These are phyloP conservation scores for Bruguiera parviflora DNA, from an alignment of 345 rosid species.

Conservation along the genomic window DNA sequence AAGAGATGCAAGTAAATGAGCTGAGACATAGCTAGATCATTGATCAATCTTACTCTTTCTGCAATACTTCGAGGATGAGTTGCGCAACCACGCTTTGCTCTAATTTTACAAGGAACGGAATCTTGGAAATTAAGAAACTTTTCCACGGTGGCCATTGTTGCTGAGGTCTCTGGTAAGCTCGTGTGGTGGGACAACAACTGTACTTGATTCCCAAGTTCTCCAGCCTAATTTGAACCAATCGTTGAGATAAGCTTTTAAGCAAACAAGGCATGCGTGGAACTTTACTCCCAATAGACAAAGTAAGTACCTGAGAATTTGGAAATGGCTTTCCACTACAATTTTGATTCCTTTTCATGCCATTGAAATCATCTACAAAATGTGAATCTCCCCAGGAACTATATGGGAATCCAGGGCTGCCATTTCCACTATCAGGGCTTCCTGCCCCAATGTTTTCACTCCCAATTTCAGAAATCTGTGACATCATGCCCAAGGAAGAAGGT, in stretches of 20 bases:
- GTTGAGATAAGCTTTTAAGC: slow-evolving; percentile 13
- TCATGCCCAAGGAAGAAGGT: slow-evolving; percentile 66
- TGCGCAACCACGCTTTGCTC: slow-evolving; percentile 98
- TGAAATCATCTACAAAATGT: slow-evolving; percentile 39
- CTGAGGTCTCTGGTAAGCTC: slow-evolving; percentile 54
- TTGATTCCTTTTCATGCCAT: slow-evolving; percentile 45
- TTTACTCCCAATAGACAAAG: background rate
- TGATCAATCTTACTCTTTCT: slow-evolving; percentile 57
- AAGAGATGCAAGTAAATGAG: too few relatives aligned
- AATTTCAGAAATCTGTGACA: slow-evolving; percentile 68
- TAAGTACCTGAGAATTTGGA: slow-evolving; percentile 46
- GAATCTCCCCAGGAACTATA: slow-evolving; percentile 65
- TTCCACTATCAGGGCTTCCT: slow-evolving; percentile 27
- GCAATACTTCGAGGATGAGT: slow-evolving; percentile 99
- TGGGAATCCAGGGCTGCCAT: slow-evolving; percentile 30
- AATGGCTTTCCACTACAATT: slow-evolving; percentile 35
- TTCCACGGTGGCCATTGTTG: slow-evolving; percentile 63
- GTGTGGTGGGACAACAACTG: slow-evolving; percentile 44
- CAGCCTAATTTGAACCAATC: slow-evolving; percentile 30
- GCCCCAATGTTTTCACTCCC: slow-evolving; percentile 33
- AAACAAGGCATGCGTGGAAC: background rate
- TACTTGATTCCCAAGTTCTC: slow-evolving; percentile 34
- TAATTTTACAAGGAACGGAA: slow-evolving; percentile 83
- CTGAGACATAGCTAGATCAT: too few relatives aligned
- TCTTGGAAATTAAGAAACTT: slow-evolving; percentile 72